phyloP scores from a whole-genome alignment of 129 eudicot genomes.

The Heracleum sosnowskyi region DNA sequence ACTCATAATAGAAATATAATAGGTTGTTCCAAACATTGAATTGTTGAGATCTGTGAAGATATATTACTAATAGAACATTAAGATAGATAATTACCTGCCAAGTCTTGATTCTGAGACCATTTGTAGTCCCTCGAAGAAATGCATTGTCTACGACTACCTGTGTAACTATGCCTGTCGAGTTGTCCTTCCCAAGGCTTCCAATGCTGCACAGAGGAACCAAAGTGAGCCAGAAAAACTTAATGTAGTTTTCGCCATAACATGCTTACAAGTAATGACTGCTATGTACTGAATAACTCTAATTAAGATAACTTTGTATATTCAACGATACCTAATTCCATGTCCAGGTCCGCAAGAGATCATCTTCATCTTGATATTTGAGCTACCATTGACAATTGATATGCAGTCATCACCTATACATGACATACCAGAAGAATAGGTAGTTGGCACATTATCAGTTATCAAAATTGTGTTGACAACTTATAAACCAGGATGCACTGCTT shows the following conservation, averaged over 20 bases:
- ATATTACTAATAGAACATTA: neutral
- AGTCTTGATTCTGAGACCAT: conserved; percentile 94
- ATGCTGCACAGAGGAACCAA: conserved; percentile 37
- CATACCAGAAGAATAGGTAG: neutral
- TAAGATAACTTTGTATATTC: neutral
- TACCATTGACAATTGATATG: conserved; percentile 76
- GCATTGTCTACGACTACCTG: conserved; percentile 69
- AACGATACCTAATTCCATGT: conserved; percentile 84
- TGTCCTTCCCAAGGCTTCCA: conserved; percentile 94
- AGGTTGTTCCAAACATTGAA: neutral
- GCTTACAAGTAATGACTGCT: neutral
- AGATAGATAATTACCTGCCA: conserved; percentile 61
- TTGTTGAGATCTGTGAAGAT: neutral
- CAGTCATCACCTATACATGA: conserved; percentile 83
- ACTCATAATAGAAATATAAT: neutral
- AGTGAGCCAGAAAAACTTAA: neutral
- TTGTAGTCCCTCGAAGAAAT: conserved; percentile 60
- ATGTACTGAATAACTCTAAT: neutral
- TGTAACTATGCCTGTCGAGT: conserved; percentile 67
- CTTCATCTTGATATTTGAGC: conserved; percentile 93
- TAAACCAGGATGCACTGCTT: neutral
- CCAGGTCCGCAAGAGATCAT: conserved; percentile 86
- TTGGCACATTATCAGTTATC: neutral
- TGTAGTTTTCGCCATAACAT: neutral
- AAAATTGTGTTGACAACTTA: neutral